A percentile compares a stretch with the other conserved stretches of the same genome.
These are phyloP conservation scores for Termitomyces heimii DNA, from an alignment of 768 basidiomycete species.

Conservation along the genomic window DNA sequence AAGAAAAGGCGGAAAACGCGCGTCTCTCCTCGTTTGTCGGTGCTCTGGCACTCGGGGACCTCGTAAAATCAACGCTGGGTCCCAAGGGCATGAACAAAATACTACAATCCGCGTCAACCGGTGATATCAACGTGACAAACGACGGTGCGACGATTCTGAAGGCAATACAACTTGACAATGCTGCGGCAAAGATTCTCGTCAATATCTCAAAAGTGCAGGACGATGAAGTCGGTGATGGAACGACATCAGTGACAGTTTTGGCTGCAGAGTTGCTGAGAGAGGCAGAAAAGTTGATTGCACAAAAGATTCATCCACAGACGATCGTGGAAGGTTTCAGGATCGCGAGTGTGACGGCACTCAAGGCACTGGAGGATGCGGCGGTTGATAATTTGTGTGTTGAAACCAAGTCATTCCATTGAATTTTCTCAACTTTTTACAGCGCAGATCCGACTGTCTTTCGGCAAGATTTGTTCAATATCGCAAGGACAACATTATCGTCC, in stretches of 20 bases:
- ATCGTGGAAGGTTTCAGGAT: slow-evolving; percentile 96
- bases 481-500: slow-evolving; percentile 89
- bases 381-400: slow-evolving; percentile 72
- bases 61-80: slow-evolving; percentile 97
- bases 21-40: slow-evolving; percentile 98
- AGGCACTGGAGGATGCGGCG: slow-evolving; percentile 78
- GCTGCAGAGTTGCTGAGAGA: slow-evolving; percentile 90
- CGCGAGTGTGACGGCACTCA: slow-evolving; percentile 79
- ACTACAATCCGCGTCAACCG: slow-evolving; percentile 83
- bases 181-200: slow-evolving; percentile 97
- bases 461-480: slow-evolving; percentile 93
- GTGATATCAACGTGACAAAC: slow-evolving; percentile 95
- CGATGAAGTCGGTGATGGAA: slow-evolving; percentile 97
- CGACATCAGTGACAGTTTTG: slow-evolving; percentile 86
- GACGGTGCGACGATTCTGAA: slow-evolving; percentile 99
- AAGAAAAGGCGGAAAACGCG: slow-evolving; percentile 97
- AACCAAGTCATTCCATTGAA: background rate
- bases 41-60: slow-evolving; percentile 93
- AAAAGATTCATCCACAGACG: slow-evolving; percentile 96
- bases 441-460: slow-evolving; percentile 73
- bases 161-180: slow-evolving; percentile 95
- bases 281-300: slow-evolving; percentile 88
- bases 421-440: slow-evolving; percentile 27
- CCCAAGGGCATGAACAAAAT: slow-evolving; percentile 99
- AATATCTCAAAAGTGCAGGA: slow-evolving; percentile 99